A percentile compares a stretch with the other conserved stretches of the same genome.
Conservation (phyloP, 176 grass and related monocot genomes). For the Triticum turgidum region DNA sequence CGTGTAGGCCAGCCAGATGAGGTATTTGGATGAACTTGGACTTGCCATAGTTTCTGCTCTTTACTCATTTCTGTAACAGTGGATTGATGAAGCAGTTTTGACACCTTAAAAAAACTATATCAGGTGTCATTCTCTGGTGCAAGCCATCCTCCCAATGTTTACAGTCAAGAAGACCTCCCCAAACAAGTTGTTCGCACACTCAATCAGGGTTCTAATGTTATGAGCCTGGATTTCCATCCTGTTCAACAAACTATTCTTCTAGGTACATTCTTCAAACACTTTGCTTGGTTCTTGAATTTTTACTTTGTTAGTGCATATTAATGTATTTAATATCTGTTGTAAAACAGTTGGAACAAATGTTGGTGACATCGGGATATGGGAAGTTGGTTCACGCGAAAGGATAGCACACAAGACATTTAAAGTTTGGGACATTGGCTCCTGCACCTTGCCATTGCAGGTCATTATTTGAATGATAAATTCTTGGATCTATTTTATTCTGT, state of each 20-base stretch:
- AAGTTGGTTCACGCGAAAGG: slow-evolving; percentile 94
- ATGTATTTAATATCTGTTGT: slow-evolving; percentile 31
- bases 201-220: slow-evolving; percentile 95
- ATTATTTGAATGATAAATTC: slow-evolving; percentile 15
- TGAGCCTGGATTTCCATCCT: slow-evolving; percentile 98
- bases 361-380: slow-evolving; percentile 97
- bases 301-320: slow-evolving; percentile 19
- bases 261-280: slow-evolving; percentile 43
- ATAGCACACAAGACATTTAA: slow-evolving; percentile 94
- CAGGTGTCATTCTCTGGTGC: slow-evolving; percentile 95
- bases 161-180: slow-evolving; percentile 96
- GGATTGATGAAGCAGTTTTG: slow-evolving; percentile 19
- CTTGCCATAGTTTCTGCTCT: slow-evolving; percentile 5
- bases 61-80: neutral
- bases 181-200: slow-evolving; percentile 81
- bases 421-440: slow-evolving; percentile 92
- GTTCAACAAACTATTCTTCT: slow-evolving; percentile 96
- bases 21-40: slow-evolving; percentile 43
- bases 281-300: slow-evolving; percentile 8
- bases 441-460: slow-evolving; percentile 87
- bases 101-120: slow-evolving; percentile 20
- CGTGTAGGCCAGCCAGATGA: slow-evolving; percentile 92
- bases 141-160: slow-evolving; percentile 76
- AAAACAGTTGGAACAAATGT: slow-evolving; percentile 97
- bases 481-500: slow-evolving; percentile 6